Evolutionary conservation across 139 green algal species (phyloP).

Genomic region (Chlamydomonas urium): DNA sequence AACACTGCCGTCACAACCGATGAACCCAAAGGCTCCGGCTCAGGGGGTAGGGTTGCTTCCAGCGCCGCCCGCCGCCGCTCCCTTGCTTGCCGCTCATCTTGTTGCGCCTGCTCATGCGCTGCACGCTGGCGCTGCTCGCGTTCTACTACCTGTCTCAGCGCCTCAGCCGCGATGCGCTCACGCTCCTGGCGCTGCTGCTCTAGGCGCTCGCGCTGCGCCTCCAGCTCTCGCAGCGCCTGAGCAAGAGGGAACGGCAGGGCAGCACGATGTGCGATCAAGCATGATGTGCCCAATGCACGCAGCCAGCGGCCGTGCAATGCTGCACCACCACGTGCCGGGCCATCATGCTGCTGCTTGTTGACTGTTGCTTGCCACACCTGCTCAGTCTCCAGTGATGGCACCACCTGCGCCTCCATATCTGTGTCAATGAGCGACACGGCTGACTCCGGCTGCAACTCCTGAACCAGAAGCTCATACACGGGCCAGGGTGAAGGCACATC

Average conservation of each 20-base stretch:
- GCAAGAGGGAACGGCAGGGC: not conserved
- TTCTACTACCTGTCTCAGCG: not conserved
- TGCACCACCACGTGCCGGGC: not conserved
- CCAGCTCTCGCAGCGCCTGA: not conserved
- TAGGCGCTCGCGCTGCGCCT: not conserved
- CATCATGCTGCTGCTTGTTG: not conserved
- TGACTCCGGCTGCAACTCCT: conserved; percentile 51
- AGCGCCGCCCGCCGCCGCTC: conserved; percentile 25
- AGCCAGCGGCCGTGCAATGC: too few relatives aligned
- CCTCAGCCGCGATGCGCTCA: not conserved
- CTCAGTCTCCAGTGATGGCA: conserved; percentile 68
- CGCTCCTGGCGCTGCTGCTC: not conserved
- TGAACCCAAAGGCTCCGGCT: conserved; percentile 21
- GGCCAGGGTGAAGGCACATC: too few relatives aligned
- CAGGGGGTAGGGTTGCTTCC: conserved; percentile 38
- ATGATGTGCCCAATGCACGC: too few relatives aligned
- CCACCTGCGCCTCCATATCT: conserved; percentile 78
- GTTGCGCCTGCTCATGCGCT: not conserved
- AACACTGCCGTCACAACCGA: conserved; percentile 42
- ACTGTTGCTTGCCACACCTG: conserved; percentile 10
- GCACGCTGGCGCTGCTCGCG: not conserved
- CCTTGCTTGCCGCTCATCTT: not conserved
- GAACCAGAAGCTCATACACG: too few relatives aligned
- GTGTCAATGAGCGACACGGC: conserved; percentile 65
- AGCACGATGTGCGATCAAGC: too few relatives aligned